Conservation (phyloP, 306 rosid species). For the Neltuma alba region DNA sequence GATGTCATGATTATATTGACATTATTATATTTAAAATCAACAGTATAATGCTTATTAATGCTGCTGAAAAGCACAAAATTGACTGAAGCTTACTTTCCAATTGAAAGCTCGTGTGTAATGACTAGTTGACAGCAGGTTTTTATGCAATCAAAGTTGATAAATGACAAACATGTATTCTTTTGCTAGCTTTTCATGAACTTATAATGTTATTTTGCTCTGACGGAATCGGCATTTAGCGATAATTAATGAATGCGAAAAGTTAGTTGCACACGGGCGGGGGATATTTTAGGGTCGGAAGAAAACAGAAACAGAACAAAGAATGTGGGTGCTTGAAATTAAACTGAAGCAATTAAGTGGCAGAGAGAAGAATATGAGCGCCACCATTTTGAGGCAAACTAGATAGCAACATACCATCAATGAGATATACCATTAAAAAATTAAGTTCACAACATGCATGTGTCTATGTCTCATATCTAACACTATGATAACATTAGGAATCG, state of each 20-base stretch:
- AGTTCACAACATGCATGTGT: conserved; percentile 8
- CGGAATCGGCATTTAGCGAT: background rate
- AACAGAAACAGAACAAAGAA: background rate
- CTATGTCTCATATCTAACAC: conserved; percentile 34
- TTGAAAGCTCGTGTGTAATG: background rate
- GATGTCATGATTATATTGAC: background rate
- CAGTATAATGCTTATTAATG: background rate
- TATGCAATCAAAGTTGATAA: background rate
- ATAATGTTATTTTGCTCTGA: background rate
- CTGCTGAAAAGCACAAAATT: background rate
- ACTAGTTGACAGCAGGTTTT: background rate
- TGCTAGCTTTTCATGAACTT: background rate
- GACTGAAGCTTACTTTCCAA: background rate
- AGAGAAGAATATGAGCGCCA: conserved; percentile 38
- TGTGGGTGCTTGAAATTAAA: conserved; percentile 19
- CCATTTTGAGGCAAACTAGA: conserved; percentile 15
- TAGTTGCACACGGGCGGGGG: too few species aligned
- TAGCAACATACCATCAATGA: conserved; percentile 37
- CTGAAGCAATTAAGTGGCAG: conserved; percentile 42
- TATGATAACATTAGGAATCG: conserved; percentile 42
- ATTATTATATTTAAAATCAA: background rate
- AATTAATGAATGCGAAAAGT: background rate
- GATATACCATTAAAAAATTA: conserved; percentile 1
- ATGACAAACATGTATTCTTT: background rate
- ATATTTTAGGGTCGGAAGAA: conserved; percentile 37